Conservation (phyloP, 495 filamentous ascomycete species). For the Talaromyces borbonicus region DNA sequence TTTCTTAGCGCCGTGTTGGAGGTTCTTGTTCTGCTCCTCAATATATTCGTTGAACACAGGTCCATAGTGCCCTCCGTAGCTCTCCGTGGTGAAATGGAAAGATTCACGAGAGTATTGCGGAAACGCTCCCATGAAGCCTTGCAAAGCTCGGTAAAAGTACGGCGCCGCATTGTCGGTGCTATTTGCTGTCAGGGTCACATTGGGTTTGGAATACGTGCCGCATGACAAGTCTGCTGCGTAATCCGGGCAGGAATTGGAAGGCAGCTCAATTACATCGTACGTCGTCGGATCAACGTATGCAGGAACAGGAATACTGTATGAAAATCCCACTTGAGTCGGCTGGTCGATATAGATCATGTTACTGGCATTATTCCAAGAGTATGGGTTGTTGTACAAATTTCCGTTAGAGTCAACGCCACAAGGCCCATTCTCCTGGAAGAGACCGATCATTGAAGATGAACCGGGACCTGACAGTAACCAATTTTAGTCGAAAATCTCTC, state of each 20-base stretch:
- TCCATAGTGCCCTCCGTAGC: conserved; percentile 47
- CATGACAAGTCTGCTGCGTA: conserved; percentile 39
- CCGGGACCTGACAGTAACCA: conserved; percentile 29
- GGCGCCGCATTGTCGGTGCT: conserved; percentile 45
- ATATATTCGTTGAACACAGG: conserved; percentile 45
- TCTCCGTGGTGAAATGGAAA: conserved; percentile 47
- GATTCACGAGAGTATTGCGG: conserved; percentile 46
- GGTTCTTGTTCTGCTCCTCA: conserved; percentile 41
- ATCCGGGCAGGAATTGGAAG: conserved; percentile 41
- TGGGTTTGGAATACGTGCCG: conserved; percentile 45
- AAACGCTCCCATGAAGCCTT: conserved; percentile 56
- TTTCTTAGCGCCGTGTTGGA: conserved; percentile 34
- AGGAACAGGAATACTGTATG: conserved; percentile 45
- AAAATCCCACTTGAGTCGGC: conserved; percentile 49
- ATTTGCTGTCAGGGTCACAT: conserved; percentile 41
- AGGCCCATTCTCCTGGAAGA: conserved; percentile 55
- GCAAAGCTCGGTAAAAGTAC: conserved; percentile 49
- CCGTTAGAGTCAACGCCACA: conserved; percentile 44
- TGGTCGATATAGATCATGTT: conserved; percentile 56
- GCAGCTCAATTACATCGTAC: conserved; percentile 24
- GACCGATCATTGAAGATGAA: conserved; percentile 49
- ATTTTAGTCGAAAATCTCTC: too few relatives aligned
- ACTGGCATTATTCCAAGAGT: conserved; percentile 47
- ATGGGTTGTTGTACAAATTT: conserved; percentile 45
- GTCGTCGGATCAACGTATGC: conserved; percentile 26